These are phyloP conservation scores for Talaromyces sp. DNA, from an alignment of 2,329 filamentous ascomycete species.

Conservation along the genomic window DNA sequence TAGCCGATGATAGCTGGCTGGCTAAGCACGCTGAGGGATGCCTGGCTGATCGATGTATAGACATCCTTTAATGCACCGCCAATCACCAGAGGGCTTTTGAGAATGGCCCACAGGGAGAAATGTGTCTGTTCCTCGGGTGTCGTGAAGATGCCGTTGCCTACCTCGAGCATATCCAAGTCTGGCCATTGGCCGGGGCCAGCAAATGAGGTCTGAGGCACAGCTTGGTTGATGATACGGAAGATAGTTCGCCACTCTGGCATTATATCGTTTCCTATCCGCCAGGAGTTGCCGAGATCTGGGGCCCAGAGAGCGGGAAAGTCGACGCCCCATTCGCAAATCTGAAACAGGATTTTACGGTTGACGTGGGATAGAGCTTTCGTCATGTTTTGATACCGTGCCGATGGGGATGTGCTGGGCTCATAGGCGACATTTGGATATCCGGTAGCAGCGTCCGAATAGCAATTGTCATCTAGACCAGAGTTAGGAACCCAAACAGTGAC, in stretches of 20 bases:
- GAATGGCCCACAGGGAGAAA: constrained; percentile 50
- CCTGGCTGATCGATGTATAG: constrained; percentile 27
- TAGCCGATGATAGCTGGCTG: constrained; percentile 54
- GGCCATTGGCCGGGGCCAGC: constrained; percentile 46
- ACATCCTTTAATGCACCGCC: constrained; percentile 40
- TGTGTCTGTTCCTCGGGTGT: constrained; percentile 48
- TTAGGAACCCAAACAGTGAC: not conserved
- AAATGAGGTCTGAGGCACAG: constrained; percentile 42
- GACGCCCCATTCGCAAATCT: constrained; percentile 52
- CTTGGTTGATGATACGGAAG: constrained; percentile 50
- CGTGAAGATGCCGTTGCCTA: constrained; percentile 45
- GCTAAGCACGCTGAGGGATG: constrained; percentile 40
- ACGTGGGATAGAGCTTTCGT: constrained; percentile 36
- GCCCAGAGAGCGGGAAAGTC: constrained; percentile 48
- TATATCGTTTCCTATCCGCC: constrained; percentile 53
- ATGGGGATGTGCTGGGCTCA: constrained; percentile 35
- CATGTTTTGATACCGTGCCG: constrained; percentile 45
- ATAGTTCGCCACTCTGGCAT: constrained; percentile 48
- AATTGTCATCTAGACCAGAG: constrained; percentile 42
- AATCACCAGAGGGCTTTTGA: constrained; percentile 48
- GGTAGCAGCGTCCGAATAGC: constrained; percentile 39
- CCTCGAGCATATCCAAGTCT: constrained; percentile 50
- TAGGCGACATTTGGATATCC: constrained; percentile 39
- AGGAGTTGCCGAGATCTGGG: constrained; percentile 42
- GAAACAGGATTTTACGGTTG: constrained; percentile 43